Percentiles rank a stretch among this genome's conserved stretches.
These are phyloP conservation scores for Spiraea crenata DNA, from an alignment of 331 rosid genomes.

Conservation along the genomic window DNA sequence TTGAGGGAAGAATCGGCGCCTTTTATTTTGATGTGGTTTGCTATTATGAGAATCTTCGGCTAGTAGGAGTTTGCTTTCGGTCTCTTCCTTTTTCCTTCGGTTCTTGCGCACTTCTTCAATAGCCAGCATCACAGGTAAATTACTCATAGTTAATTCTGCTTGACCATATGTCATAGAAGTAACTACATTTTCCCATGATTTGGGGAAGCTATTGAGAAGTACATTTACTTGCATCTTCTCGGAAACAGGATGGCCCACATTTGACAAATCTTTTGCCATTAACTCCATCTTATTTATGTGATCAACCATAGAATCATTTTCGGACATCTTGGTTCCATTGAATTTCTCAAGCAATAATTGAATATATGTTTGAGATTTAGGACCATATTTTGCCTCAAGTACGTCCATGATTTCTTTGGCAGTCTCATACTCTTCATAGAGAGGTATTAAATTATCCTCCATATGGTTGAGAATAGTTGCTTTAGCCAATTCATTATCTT, in stretches of 20 bases:
- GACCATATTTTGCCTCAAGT: background rate
- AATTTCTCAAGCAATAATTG: background rate
- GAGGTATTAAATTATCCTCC: background rate
- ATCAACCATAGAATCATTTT: background rate
- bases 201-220: background rate
- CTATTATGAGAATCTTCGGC: too few relatives aligned
- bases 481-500: background rate
- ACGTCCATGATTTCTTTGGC: background rate
- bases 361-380: slow-evolving; percentile 1
- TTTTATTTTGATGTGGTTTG: background rate
- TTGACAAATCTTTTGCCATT: background rate
- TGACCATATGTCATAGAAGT: background rate
- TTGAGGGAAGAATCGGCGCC: too few relatives aligned
- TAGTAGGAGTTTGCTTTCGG: background rate
- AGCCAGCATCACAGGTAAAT: background rate
- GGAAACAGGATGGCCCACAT: background rate
- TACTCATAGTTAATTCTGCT: background rate
- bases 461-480: background rate
- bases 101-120: background rate
- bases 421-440: background rate
- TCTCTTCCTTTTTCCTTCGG: background rate
- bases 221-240: background rate
- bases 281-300: background rate
- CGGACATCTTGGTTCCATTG: background rate
- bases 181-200: background rate